phyloP scores from a whole-genome alignment of 257 asterid species.

The Linaria vulgaris region DNA sequence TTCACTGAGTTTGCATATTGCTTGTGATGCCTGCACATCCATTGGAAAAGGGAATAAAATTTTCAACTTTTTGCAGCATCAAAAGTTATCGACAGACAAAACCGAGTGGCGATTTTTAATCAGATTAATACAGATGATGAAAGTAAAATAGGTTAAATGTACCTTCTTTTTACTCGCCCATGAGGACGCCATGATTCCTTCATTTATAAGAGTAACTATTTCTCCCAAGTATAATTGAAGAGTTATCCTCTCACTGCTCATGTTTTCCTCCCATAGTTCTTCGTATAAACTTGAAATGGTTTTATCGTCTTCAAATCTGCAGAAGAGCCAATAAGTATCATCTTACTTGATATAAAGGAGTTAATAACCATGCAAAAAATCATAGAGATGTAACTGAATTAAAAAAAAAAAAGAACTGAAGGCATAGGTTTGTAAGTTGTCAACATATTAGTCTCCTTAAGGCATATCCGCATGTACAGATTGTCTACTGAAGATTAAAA shows the following conservation, averaged over 20 bases:
- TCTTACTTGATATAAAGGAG: slow-evolving; percentile 14
- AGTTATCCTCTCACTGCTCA: slow-evolving; percentile 86
- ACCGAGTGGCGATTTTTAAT: not conserved
- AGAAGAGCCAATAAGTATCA: slow-evolving; percentile 11
- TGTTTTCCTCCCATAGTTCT: slow-evolving; percentile 97
- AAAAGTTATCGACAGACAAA: slow-evolving; percentile 16
- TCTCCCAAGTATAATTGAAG: slow-evolving; percentile 88
- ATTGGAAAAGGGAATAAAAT: slow-evolving; percentile 25
- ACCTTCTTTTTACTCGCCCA: slow-evolving; percentile 96
- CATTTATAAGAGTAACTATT: slow-evolving; percentile 71
- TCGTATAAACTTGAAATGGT: slow-evolving; percentile 69
- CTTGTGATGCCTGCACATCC: slow-evolving; percentile 79
- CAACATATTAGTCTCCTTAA: slow-evolving; percentile 14
- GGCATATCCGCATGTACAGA: slow-evolving; percentile 9
- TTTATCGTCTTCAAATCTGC: slow-evolving; percentile 97
- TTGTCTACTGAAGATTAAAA: slow-evolving; percentile 5
- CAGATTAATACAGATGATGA: slow-evolving; percentile 5
- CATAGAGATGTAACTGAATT: slow-evolving; percentile 16
- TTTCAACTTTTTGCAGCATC: slow-evolving; percentile 16
- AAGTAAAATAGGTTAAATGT: slow-evolving; percentile 27
- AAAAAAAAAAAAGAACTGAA: slow-evolving; percentile 11
- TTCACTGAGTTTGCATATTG: slow-evolving; percentile 78
- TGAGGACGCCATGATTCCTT: slow-evolving; percentile 76
- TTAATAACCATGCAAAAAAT: slow-evolving; percentile 18
- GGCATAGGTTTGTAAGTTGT: slow-evolving; percentile 7